These are phyloP conservation scores for Teunomyces gatunensis DNA, from an alignment of 805 yeast species.

Conservation along the genomic window DNA sequence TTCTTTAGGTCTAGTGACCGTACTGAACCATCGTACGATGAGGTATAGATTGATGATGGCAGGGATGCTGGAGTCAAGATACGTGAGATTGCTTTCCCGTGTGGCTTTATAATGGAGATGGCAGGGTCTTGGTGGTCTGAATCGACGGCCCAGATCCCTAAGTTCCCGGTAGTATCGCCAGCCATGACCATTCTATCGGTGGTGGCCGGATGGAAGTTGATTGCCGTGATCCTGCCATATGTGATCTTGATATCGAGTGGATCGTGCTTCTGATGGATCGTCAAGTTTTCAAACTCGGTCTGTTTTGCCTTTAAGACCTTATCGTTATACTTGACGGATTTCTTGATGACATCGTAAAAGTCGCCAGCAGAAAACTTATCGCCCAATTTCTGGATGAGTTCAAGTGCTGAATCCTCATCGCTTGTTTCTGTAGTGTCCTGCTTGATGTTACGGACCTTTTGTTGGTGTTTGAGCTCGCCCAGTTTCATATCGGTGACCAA, in stretches of 20 bases:
- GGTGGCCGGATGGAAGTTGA: slow-evolving; percentile 72
- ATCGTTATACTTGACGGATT: slow-evolving; percentile 23
- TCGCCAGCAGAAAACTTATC: slow-evolving; percentile 66
- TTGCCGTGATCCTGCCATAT: slow-evolving; percentile 68
- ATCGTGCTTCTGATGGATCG: slow-evolving; percentile 53
- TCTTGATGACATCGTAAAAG: slow-evolving; percentile 54
- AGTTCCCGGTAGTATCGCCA: slow-evolving; percentile 84
- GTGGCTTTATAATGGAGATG: slow-evolving; percentile 66
- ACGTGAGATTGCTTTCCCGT: slow-evolving; percentile 69
- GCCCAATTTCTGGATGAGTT: slow-evolving; percentile 39
- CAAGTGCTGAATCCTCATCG: slow-evolving; percentile 14
- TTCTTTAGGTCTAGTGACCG: slow-evolving; percentile 66
- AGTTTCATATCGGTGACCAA: slow-evolving; percentile 42
- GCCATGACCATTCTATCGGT: slow-evolving; percentile 67
- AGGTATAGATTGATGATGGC: slow-evolving; percentile 58
- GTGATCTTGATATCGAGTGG: slow-evolving; percentile 73
- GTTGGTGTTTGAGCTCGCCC: slow-evolving; percentile 34
- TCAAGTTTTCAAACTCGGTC: slow-evolving; percentile 50
- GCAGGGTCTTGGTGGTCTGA: slow-evolving; percentile 45
- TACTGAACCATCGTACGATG: slow-evolving; percentile 87
- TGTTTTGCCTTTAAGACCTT: slow-evolving; percentile 48
- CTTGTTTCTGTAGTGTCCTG: slow-evolving; percentile 5
- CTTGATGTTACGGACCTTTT: slow-evolving; percentile 17
- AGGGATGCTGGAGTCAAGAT: slow-evolving; percentile 52
- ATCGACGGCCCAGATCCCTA: slow-evolving; percentile 86